Percentiles rank a stretch among this genome's conserved stretches.
phyloP scores from a whole-genome alignment of 1,284 basidiomycete genomes.

The Wolfiporia cocos region DNA sequence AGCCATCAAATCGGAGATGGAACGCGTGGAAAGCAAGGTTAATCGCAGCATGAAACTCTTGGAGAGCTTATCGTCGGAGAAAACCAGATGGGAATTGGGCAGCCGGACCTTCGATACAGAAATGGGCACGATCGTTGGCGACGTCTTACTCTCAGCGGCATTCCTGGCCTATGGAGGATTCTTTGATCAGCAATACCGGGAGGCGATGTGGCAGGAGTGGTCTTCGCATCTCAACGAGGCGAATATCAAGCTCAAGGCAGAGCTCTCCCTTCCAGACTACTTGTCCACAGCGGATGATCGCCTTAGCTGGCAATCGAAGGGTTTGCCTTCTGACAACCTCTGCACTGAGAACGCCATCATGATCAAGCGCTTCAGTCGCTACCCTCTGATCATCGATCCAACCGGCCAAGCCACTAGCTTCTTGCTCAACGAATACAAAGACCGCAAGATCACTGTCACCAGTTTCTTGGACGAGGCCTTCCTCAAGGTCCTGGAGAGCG shows the following conservation, averaged over 20 bases:
- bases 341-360: conserved; percentile 99
- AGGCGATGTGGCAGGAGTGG: conserved; percentile 98
- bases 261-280: conserved; percentile 93
- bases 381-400: conserved; percentile 97
- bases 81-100: conserved; percentile 90
- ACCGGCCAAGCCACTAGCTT: conserved; percentile 98
- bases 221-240: conserved; percentile 83
- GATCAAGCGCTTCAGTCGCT: conserved; percentile 97
- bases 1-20: conserved; percentile 97
- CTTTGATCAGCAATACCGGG: conserved; percentile 98
- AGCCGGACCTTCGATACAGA: conserved; percentile 96
- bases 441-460: conserved; percentile 95
- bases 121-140: conserved; percentile 98
- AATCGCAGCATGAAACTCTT: conserved; percentile 95
- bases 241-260: conserved; percentile 89
- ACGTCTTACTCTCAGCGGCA: conserved; percentile 93
- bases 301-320: conserved; percentile 92
- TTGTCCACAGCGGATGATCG: conserved; percentile 97
- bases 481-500: conserved; percentile 96
- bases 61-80: conserved; percentile 93
- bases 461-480: conserved; percentile 99
- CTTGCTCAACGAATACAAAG: conserved; percentile 91
- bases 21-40: conserved; percentile 94
- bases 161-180: conserved; percentile 98
- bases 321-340: conserved; percentile 90